A percentile compares a stretch with the other conserved stretches of the same genome.
Conservation (phyloP, 2,329 filamentous ascomycete genomes). For the Dactylellina leptospora region DNA sequence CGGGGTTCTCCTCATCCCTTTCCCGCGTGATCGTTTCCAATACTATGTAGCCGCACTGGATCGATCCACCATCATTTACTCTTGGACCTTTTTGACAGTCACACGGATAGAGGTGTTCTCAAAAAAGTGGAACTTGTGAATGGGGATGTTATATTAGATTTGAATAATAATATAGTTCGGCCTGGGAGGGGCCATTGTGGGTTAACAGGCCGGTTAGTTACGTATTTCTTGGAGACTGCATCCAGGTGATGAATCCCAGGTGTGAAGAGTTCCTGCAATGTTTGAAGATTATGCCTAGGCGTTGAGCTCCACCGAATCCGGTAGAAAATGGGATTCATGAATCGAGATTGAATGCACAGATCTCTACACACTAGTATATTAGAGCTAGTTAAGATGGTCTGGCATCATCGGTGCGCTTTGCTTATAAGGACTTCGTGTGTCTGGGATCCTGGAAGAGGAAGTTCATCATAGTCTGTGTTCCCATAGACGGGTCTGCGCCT, state of each 20-base stretch:
- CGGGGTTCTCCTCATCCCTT: slow-evolving; percentile 32
- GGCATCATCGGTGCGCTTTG: too few relatives aligned
- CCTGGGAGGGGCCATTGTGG: too few relatives aligned
- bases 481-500: slow-evolving; percentile 26
- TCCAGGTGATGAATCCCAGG: slow-evolving; percentile 3
- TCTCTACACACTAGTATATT: too few relatives aligned
- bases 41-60: slow-evolving; percentile 21
- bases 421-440: too few relatives aligned
- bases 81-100: slow-evolving; percentile 5
- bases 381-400: too few relatives aligned
- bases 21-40: slow-evolving; percentile 50
- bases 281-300: too few relatives aligned
- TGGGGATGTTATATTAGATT: slow-evolving; percentile 1
- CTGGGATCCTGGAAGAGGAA: slow-evolving; percentile 34
- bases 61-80: slow-evolving; percentile 27
- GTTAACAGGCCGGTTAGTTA: too few relatives aligned
- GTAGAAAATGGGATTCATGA: too few relatives aligned
- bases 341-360: too few relatives aligned
- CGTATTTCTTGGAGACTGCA: too few relatives aligned
- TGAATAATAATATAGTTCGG: neutral
- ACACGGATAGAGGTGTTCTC: slow-evolving; percentile 10
- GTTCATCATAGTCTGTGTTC: slow-evolving; percentile 35
- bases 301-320: too few relatives aligned
- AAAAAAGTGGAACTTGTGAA: slow-evolving; percentile 5
- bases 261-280: neutral